Percentiles rank a stretch among this genome's conserved stretches.
phyloP scores from a whole-genome alignment of 352 stramenopile species.

The Pseudoperonospora humuli region DNA sequence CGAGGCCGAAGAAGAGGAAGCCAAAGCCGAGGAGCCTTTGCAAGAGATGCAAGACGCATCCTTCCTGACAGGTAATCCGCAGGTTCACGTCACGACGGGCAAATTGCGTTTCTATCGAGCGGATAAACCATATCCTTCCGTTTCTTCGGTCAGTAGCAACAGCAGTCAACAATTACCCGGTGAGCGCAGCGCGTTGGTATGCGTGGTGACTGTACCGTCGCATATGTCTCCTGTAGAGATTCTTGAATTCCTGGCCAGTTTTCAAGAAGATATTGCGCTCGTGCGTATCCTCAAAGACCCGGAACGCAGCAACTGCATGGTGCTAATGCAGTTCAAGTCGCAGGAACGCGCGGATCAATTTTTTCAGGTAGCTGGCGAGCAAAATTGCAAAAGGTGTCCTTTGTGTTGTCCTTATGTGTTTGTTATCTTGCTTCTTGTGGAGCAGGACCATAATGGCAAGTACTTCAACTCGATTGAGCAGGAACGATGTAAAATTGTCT shows the following conservation, averaged over 20 bases:
- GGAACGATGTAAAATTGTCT: constrained; percentile 86
- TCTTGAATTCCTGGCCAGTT: constrained; percentile 74
- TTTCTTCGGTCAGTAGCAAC: not conserved
- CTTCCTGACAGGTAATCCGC: constrained; percentile 74
- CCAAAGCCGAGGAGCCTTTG: constrained; percentile 21
- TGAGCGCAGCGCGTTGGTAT: constrained; percentile 73
- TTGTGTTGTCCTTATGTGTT: not conserved
- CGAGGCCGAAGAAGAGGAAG: constrained; percentile 42
- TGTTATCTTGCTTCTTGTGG: constrained; percentile 1
- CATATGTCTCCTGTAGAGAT: constrained; percentile 84
- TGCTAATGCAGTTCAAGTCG: constrained; percentile 72
- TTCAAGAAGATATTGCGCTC: constrained; percentile 61
- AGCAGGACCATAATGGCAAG: constrained; percentile 77
- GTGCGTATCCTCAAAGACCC: constrained; percentile 79
- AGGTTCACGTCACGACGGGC: constrained; percentile 65
- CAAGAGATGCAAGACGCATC: constrained; percentile 28
- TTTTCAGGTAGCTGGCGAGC: constrained; percentile 32
- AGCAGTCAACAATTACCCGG: constrained; percentile 35
- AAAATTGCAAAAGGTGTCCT: not conserved
- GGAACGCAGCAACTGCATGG: constrained; percentile 79
- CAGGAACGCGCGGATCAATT: constrained; percentile 81
- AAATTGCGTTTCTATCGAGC: constrained; percentile 79
- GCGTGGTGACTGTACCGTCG: constrained; percentile 72
- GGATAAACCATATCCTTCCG: constrained; percentile 39
- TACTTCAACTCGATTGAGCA: constrained; percentile 91